phyloP scores from a whole-genome alignment of 805 yeast genomes.

The Scheffersomyces coipomensis region DNA sequence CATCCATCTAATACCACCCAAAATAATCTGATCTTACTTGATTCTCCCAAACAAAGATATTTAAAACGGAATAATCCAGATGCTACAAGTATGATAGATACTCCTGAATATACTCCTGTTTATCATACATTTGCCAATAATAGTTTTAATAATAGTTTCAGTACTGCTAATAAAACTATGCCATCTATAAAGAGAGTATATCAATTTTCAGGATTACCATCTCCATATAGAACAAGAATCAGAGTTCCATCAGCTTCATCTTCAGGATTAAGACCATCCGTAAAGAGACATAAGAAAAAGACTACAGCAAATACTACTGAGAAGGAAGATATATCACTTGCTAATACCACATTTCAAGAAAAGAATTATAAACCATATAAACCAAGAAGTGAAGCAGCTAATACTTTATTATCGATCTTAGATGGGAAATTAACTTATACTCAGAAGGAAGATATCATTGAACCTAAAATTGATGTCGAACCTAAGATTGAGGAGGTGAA shows the following conservation, averaged over 20 bases:
- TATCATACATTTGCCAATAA: constrained; percentile 30
- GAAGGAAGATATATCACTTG: background rate
- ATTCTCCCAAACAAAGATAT: background rate
- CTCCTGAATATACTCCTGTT: constrained; percentile 39
- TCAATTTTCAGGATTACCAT: constrained; percentile 45
- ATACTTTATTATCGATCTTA: constrained; percentile 34
- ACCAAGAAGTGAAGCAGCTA: constrained; percentile 35
- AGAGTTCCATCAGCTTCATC: constrained; percentile 25
- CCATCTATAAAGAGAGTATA: constrained; percentile 42
- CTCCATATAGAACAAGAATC: constrained; percentile 42
- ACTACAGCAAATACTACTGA: constrained; percentile 2
- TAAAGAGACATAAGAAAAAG: constrained; percentile 3
- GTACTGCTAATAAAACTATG: constrained; percentile 14
- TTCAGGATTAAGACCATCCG: background rate
- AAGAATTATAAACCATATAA: background rate
- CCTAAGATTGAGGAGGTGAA: background rate
- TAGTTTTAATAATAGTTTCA: constrained; percentile 10
- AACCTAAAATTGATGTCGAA: constrained; percentile 3
- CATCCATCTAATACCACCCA: background rate
- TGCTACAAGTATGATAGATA: constrained; percentile 10
- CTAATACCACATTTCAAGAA: constrained; percentile 3
- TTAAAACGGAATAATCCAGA: background rate
- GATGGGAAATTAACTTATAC: constrained; percentile 20
- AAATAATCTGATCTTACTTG: background rate
- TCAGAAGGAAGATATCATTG: background rate